A percentile compares a stretch with the other conserved stretches of the same genome.
Evolutionary conservation across 1,284 basidiomycete genomes (phyloP).

Genomic region (Flammula alnicola): DNA sequence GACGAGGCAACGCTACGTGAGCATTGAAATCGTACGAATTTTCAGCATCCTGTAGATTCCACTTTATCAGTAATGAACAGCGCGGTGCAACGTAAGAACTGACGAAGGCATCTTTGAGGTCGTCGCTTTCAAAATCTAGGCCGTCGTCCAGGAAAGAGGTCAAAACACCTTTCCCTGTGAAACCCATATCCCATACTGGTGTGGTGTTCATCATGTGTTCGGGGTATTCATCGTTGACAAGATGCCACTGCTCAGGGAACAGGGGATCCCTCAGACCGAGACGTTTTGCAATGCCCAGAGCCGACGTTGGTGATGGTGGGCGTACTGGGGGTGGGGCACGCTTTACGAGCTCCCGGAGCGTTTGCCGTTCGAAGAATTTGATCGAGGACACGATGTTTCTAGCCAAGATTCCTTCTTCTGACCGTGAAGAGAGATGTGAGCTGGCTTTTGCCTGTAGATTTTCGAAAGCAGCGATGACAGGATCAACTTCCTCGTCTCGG

Average conservation of each 20-base stretch:
- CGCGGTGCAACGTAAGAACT: slow-evolving; percentile 37
- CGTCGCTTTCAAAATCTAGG: slow-evolving; percentile 86
- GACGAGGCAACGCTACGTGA: slow-evolving; percentile 85
- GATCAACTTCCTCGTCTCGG: slow-evolving; percentile 43
- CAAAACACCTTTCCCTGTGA: slow-evolving; percentile 86
- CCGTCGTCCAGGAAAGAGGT: slow-evolving; percentile 95
- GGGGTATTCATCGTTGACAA: slow-evolving; percentile 77
- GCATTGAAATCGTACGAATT: slow-evolving; percentile 98
- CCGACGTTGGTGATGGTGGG: slow-evolving; percentile 39
- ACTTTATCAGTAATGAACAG: slow-evolving; percentile 8
- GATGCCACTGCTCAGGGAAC: slow-evolving; percentile 92
- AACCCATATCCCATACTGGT: slow-evolving; percentile 81
- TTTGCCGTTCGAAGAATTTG: slow-evolving; percentile 59
- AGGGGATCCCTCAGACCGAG: slow-evolving; percentile 84
- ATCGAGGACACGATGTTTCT: slow-evolving; percentile 54
- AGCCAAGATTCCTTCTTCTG: slow-evolving; percentile 41
- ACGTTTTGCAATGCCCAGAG: slow-evolving; percentile 56
- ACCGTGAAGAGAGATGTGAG: slow-evolving; percentile 39
- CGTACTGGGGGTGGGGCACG: slow-evolving; percentile 62
- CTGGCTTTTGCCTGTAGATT: slow-evolving; percentile 44
- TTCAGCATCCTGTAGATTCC: slow-evolving; percentile 68
- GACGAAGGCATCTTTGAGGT: slow-evolving; percentile 91
- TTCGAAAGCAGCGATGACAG: slow-evolving; percentile 56
- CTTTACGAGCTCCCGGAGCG: slow-evolving; percentile 65
- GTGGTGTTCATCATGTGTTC: slow-evolving; percentile 86